Evolutionary conservation across 768 basidiomycete species (phyloP), one percentile per base, ranked within the genome.

Genomic region (Mycena belliarum): DNA sequence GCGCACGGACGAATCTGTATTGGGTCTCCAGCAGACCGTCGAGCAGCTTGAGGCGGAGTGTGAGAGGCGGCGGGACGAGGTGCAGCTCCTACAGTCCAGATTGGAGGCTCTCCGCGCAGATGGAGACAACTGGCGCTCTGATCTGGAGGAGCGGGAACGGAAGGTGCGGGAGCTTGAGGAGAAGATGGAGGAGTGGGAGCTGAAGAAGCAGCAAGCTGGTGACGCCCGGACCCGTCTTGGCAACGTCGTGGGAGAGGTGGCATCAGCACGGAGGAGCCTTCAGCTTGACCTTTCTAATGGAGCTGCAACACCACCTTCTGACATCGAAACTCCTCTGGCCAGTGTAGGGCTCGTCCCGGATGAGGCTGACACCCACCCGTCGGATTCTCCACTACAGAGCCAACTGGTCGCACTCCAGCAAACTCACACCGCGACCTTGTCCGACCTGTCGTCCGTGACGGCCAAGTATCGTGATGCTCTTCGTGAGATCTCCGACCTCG

Each of bases 401-500:
- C 89, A 95, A 71, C 75, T 95, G 25, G 71, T 84, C 9, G 77
- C 82, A 12, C 80, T 98, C n/a, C 91, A 89, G 67, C 83, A 91
- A 67, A 90, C 87, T 4, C 91, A 94, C 65, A 84, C 84, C 11
- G 87, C 87, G 40, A 93, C 91, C 0, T 79, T 95, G 21, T 77
- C 84, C 9, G 92, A 95, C 64, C 80, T 95, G 35, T 86, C 92
- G 8, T 79, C 84, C 1, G 82, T 97, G 33, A 86, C 88, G 1
- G 72, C 76, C 52, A 95, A 95, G 71, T 98, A 95, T 68, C 86
- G 87, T 28, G 91, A 96, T 58, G 91, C 95, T 18, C 80, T 98
- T 28, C 83, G 84, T 47, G 92, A 96, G 72, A 96, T 99, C 57
- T 89, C 90, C n/a, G 93, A 95, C 65, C 82, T 99, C 38, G 88